phyloP scores from a whole-genome alignment of 2,329 filamentous ascomycete species.

The Hymenoscyphus scutula region DNA sequence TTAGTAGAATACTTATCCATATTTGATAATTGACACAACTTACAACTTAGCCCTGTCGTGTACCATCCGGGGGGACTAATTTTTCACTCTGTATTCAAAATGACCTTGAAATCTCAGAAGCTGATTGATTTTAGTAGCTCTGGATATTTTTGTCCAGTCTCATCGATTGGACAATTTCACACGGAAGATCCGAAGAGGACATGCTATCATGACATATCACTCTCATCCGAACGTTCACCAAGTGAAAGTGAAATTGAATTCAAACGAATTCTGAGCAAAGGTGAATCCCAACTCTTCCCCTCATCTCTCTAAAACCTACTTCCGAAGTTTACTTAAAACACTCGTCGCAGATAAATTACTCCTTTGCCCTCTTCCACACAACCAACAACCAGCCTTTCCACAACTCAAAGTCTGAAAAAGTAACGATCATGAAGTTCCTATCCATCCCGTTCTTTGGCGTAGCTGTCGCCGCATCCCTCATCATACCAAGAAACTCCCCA shows the following conservation, averaged over 20 bases:
- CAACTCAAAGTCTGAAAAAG: background rate
- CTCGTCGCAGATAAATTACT: background rate
- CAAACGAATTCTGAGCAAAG: background rate
- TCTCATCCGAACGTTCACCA: no score
- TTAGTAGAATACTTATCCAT: background rate
- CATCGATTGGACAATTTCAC: no score
- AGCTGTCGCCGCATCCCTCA: background rate
- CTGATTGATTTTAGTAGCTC: no score
- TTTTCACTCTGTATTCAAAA: no score
- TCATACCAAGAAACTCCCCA: background rate
- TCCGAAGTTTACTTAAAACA: background rate
- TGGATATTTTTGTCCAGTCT: no score
- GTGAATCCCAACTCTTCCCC: background rate
- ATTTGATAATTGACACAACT: background rate
- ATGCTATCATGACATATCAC: no score
- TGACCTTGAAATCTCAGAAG: no score
- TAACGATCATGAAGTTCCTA: slow-evolving; percentile 1
- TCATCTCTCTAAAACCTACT: background rate
- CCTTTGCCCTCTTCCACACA: background rate
- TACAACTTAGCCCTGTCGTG: no score
- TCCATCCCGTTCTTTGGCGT: background rate
- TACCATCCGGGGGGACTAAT: no score
- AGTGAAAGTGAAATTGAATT: no score
- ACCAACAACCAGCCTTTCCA: background rate
- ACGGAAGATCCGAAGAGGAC: no score